A percentile compares a stretch with the other conserved stretches of the same genome.
phyloP scores from a whole-genome alignment of 1,139 yeast species.

The Hemisphaericaspora xylanilytica region DNA sequence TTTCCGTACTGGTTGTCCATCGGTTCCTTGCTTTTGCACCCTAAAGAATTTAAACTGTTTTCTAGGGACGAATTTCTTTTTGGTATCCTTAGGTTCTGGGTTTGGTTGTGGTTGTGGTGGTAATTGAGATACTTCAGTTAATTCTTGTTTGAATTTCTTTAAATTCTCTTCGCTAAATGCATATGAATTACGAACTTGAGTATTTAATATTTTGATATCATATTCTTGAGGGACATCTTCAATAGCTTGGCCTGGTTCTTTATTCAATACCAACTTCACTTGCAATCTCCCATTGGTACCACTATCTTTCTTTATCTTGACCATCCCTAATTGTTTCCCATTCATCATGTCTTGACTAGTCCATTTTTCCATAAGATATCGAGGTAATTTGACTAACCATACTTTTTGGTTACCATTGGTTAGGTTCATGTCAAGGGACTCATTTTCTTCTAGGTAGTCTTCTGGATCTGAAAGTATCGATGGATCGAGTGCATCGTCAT shows the following conservation, averaged over 20 bases:
- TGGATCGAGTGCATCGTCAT: constrained; percentile 28
- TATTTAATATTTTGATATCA: constrained; percentile 73
- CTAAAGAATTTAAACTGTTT: constrained; percentile 27
- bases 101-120: constrained; percentile 42
- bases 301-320: constrained; percentile 55
- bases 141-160: constrained; percentile 60
- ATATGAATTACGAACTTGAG: constrained; percentile 77
- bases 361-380: constrained; percentile 84
- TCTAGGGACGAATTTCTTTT: constrained; percentile 19
- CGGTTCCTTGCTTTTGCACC: constrained; percentile 25
- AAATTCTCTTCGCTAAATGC: constrained; percentile 90
- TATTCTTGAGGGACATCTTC: constrained; percentile 74
- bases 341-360: constrained; percentile 58
- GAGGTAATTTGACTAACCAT: constrained; percentile 91
- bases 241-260: constrained; percentile 23
- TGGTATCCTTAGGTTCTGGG: constrained; percentile 27
- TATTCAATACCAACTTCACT: constrained; percentile 58
- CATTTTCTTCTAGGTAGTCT: constrained; percentile 51
- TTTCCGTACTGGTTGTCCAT: constrained; percentile 32
- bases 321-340: constrained; percentile 79
- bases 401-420: constrained; percentile 60
- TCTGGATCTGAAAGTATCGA: constrained; percentile 46
- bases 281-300: constrained; percentile 45
- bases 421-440: constrained; percentile 63
- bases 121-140: constrained; percentile 48